Evolutionary conservation across 1,284 basidiomycete genomes (phyloP), one percentile per base, ranked within the genome.

Genomic region (Tremellales sp.): DNA sequence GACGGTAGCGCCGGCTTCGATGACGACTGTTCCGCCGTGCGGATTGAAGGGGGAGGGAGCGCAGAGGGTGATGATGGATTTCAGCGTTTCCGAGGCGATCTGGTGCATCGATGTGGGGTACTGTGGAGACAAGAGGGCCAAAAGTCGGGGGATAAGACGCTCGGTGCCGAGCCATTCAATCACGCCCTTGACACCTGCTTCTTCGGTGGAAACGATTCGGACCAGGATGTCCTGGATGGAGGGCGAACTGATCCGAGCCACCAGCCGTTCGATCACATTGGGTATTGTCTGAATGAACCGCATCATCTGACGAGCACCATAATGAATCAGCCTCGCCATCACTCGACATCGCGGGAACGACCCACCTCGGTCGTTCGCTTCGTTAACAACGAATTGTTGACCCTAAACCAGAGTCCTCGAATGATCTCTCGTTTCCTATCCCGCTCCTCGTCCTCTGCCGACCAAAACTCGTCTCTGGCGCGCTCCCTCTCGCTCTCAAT

Each of bases 31-130:
- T 76, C 81, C 57, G 77, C 85, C 48, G 79, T 81, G 67, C 28
- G 58, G 72, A 53, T 70, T 70, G 65, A 74, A 61, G 31, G 73
- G 59, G 2, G 90, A 86, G 3, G 92, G 90, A 1, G 91, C 87
- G 16, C 91, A 89, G 75, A 97, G 86, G 21, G 91, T 87, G 57
- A 98, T 92, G 58, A 97, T 91, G 45, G 86, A 86, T 71, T 95
- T 95, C 64, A 98, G 82, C 42, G 97, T 80, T 54, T 99, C 95
- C 1, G 91, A 81, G 26, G 91, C 88, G 40, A 92, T 84, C 24
- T 82, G 80, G 71, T 98, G 94, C 49, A 87, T 82, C 53, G 92
- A 85, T 16, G 82, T 76, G 9, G 83, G 81, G 51, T 89, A 77
- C 9, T 79, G 70, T 0, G 95, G 91, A 0, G 91, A 87, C 14